phyloP scores from a whole-genome alignment of 1,284 basidiomycete genomes.

The Ceratobasidium papillatum region DNA sequence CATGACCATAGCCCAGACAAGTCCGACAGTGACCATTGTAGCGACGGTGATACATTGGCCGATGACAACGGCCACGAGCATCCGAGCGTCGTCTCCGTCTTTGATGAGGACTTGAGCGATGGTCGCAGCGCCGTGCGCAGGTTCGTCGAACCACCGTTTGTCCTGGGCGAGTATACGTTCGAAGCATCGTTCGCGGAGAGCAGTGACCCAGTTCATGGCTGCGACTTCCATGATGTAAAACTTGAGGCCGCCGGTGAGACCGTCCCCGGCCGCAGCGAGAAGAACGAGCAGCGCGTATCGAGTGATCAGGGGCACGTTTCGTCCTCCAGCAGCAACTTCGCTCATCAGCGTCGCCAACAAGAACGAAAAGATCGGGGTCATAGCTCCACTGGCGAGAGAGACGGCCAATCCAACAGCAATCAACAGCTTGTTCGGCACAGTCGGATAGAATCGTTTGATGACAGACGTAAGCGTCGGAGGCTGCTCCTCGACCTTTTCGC shows the following conservation, averaged over 20 bases:
- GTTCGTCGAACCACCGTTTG: conserved; percentile 87
- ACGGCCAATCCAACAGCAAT: conserved; percentile 73
- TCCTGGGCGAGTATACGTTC: conserved; percentile 79
- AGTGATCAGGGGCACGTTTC: conserved; percentile 70
- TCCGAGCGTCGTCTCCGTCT: conserved; percentile 89
- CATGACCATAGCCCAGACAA: conserved; percentile 85
- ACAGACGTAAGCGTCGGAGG: conserved; percentile 58
- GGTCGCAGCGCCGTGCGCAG: conserved; percentile 67
- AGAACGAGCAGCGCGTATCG: conserved; percentile 66
- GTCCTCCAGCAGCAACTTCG: conserved; percentile 76
- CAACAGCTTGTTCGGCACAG: conserved; percentile 77
- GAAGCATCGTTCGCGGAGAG: conserved; percentile 70
- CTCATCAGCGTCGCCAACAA: conserved; percentile 85
- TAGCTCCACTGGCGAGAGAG: conserved; percentile 76
- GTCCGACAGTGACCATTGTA: conserved; percentile 83
- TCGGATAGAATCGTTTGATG: conserved; percentile 70
- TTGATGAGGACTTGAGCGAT: conserved; percentile 87
- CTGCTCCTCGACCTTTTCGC: conserved; percentile 13
- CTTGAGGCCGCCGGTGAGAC: conserved; percentile 74
- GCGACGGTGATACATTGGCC: conserved; percentile 76
- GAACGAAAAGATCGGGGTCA: conserved; percentile 92
- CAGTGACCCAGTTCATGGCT: conserved; percentile 79
- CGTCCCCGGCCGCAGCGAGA: conserved; percentile 77
- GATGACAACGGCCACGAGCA: conserved; percentile 78
- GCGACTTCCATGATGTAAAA: conserved; percentile 80